Evolutionary conservation across 352 stramenopile genomes (phyloP).

Genomic region (Pythium chondricola): DNA sequence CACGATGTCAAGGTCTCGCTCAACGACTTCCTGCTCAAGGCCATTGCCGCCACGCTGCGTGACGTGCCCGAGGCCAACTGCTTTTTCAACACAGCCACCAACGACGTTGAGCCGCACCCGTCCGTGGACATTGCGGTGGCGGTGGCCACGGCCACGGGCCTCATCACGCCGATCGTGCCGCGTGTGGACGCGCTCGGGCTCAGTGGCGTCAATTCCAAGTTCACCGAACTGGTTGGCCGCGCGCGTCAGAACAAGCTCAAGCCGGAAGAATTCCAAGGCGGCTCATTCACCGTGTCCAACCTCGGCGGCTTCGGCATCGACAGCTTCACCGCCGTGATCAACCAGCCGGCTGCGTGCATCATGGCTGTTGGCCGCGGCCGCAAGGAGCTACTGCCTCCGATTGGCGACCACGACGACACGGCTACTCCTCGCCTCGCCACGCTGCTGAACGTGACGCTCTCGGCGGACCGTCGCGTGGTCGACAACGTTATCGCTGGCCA

Average conservation of each 20-base stretch:
- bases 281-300: conserved; percentile 99
- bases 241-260: conserved; percentile 95
- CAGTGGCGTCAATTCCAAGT: conserved; percentile 91
- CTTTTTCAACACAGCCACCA: conserved; percentile 56
- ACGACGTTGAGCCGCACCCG: conserved; percentile 76
- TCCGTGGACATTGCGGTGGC: conserved; percentile 97
- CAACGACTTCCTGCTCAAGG: conserved; percentile 99
- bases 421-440: conserved; percentile 88
- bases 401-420: conserved; percentile 30
- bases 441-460: conserved; percentile 95
- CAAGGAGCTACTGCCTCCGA: conserved; percentile 75
- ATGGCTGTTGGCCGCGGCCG: conserved; percentile 94
- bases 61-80: conserved; percentile 94
- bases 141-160: conserved; percentile 94
- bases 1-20: conserved; percentile 97
- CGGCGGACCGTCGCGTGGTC: conserved; percentile 95
- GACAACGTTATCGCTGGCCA: conserved; percentile 95
- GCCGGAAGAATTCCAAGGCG: conserved; percentile 98
- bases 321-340: conserved; percentile 98
- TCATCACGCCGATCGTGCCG: conserved; percentile 98
- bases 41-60: conserved; percentile 92
- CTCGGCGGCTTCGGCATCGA: conserved; percentile 97
- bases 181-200: conserved; percentile 93
- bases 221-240: conserved; percentile 96
- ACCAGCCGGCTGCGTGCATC: conserved; percentile 98